Conservation (phyloP, 352 stramenopile genomes). For the Phytophthora ohioensis region DNA sequence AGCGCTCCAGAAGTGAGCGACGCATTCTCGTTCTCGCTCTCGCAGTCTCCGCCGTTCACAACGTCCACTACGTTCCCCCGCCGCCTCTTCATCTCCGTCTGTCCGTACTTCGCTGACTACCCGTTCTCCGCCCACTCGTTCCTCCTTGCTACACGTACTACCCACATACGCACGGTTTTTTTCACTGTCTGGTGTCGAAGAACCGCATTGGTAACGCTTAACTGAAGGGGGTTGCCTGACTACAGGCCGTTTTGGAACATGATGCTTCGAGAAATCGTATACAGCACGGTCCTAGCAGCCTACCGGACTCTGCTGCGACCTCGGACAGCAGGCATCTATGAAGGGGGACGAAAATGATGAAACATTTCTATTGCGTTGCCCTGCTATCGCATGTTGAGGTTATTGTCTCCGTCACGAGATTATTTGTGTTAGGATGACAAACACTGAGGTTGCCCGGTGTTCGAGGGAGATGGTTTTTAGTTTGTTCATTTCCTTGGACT, state of each 20-base stretch:
- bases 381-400: too few species aligned
- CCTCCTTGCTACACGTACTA: too few species aligned
- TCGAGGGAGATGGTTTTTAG: background rate
- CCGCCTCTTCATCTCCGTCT: too few species aligned
- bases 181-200: background rate
- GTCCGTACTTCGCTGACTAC: too few species aligned
- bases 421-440: background rate
- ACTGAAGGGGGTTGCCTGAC: background rate
- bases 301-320: background rate
- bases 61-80: too few species aligned
- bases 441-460: background rate
- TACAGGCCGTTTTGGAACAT: background rate
- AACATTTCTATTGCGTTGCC: too few species aligned
- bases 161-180: background rate
- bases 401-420: too few species aligned
- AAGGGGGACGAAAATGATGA: too few species aligned
- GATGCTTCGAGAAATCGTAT: background rate
- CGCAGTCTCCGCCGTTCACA: too few species aligned
- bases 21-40: too few species aligned
- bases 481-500: background rate
- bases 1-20: too few species aligned
- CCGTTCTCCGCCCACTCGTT: too few species aligned
- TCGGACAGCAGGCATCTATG: background rate
- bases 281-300: slow-evolving; percentile 2
- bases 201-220: slow-evolving; percentile 3